Percentiles rank a stretch among this genome's conserved stretches.
These are phyloP conservation scores for Penicillium lividum DNA, from an alignment of 495 filamentous ascomycete genomes.

Conservation along the genomic window DNA sequence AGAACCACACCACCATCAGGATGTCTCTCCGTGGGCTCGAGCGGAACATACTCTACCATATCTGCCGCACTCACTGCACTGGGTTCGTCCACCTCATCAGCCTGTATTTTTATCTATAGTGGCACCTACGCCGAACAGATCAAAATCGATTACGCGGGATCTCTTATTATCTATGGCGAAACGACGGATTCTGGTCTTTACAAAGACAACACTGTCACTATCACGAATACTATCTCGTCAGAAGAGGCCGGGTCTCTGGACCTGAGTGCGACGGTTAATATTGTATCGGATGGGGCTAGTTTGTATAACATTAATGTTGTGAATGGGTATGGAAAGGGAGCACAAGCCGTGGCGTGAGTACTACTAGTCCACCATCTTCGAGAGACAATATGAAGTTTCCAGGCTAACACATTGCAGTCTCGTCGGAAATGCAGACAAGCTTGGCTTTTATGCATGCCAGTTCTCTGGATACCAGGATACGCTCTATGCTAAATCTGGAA, in stretches of 20 bases:
- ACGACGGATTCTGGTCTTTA: slow-evolving; percentile 58
- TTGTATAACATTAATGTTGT: slow-evolving; percentile 66
- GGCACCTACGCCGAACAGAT: slow-evolving; percentile 53
- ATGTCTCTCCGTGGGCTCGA: slow-evolving; percentile 30
- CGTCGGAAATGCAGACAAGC: slow-evolving; percentile 47
- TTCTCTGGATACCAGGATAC: slow-evolving; percentile 68
- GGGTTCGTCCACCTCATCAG: slow-evolving; percentile 22
- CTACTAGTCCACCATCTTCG: background rate
- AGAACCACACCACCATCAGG: slow-evolving; percentile 31
- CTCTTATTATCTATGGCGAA: slow-evolving; percentile 51
- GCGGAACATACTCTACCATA: slow-evolving; percentile 31
- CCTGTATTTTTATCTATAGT: slow-evolving; percentile 38
- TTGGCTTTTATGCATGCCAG: slow-evolving; percentile 61
- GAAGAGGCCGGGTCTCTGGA: slow-evolving; percentile 46
- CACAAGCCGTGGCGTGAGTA: slow-evolving; percentile 40
- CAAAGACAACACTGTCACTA: slow-evolving; percentile 59
- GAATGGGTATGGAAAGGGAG: slow-evolving; percentile 47
- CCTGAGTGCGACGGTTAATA: slow-evolving; percentile 57
- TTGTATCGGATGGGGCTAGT: slow-evolving; percentile 48
- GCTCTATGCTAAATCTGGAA: slow-evolving; percentile 56
- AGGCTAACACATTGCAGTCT: slow-evolving; percentile 28
- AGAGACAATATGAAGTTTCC: background rate
- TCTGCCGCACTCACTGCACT: slow-evolving; percentile 28
- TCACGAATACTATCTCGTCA: slow-evolving; percentile 53
- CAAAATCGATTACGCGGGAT: slow-evolving; percentile 44